Conservation (phyloP, 257 asterid species). For the Thymus mandschuricus region DNA sequence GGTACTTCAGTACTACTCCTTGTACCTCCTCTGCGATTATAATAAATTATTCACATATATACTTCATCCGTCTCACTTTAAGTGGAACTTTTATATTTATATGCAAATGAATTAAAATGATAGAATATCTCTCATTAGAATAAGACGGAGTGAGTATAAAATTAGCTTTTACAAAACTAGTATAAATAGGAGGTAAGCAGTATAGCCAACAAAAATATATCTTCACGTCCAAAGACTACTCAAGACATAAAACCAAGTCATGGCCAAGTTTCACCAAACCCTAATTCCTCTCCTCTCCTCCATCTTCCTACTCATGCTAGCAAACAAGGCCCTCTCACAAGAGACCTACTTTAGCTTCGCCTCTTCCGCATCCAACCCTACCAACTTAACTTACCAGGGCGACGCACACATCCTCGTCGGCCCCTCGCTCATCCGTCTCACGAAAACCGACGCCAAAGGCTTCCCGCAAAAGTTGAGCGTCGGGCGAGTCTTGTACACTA, state of each 20-base stretch:
- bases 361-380: background rate
- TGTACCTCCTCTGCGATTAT: no score
- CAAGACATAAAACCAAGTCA: background rate
- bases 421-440: background rate
- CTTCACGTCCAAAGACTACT: background rate
- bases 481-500: background rate
- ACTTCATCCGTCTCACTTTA: no score
- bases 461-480: background rate
- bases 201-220: background rate
- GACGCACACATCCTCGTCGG: background rate
- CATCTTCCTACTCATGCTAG: conserved; percentile 1
- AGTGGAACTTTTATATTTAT: no score
- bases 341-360: background rate
- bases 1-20: no score
- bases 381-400: background rate
- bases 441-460: background rate
- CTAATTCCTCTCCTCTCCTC: background rate
- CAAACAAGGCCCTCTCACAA: conserved; percentile 1
- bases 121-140: no score
- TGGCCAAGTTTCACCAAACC: conserved; percentile 12
- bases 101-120: no score
- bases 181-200: background rate
- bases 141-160: no score
- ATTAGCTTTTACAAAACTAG: background rate
- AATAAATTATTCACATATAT: no score